Percentiles rank a stretch among this genome's conserved stretches.
Evolutionary conservation across 1,284 basidiomycete genomes (phyloP).

Genomic region (Exsudoporus floridanus): DNA sequence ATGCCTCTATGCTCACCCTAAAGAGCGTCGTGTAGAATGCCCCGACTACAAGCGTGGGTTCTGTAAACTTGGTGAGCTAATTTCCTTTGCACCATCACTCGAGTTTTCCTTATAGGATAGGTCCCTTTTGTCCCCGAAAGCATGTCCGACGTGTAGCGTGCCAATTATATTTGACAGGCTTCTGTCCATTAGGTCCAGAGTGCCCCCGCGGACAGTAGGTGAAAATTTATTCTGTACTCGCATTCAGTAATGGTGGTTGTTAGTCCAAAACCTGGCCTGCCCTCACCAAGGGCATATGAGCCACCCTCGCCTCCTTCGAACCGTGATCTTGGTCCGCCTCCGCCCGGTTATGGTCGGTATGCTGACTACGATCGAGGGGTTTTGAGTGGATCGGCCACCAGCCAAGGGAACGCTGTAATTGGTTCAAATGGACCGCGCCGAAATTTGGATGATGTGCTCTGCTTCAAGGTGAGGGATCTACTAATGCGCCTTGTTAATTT

Average conservation of each 20-base stretch:
- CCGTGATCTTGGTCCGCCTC: slow-evolving; percentile 85
- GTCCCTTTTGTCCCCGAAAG: slow-evolving; percentile 87
- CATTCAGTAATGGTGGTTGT: slow-evolving; percentile 21
- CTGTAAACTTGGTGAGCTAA: slow-evolving; percentile 77
- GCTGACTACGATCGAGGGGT: slow-evolving; percentile 71
- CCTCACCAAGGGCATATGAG: slow-evolving; percentile 74
- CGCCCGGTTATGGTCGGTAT: slow-evolving; percentile 86
- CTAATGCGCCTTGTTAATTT: slow-evolving; percentile 10
- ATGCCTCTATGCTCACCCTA: slow-evolving; percentile 98
- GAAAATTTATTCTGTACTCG: slow-evolving; percentile 4
- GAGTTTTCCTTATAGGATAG: slow-evolving; percentile 40
- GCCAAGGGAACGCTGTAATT: slow-evolving; percentile 16
- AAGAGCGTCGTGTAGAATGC: slow-evolving; percentile 90
- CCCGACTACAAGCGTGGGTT: slow-evolving; percentile 96
- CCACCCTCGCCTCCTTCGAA: slow-evolving; percentile 75
- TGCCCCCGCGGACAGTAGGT: slow-evolving; percentile 92
- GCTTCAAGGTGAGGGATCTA: slow-evolving; percentile 71
- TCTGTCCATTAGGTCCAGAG: slow-evolving; percentile 92
- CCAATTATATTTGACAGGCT: slow-evolving; percentile 89
- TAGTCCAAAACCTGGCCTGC: slow-evolving; percentile 75
- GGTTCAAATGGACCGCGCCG: slow-evolving; percentile 51
- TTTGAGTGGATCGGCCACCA: slow-evolving; percentile 26
- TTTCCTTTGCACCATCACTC: slow-evolving; percentile 1
- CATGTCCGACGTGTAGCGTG: slow-evolving; percentile 92
- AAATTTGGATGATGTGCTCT: slow-evolving; percentile 84